Evolutionary conservation across 2,329 filamentous ascomycete genomes (phyloP).

Genomic region (Chaetomium globosum): DNA sequence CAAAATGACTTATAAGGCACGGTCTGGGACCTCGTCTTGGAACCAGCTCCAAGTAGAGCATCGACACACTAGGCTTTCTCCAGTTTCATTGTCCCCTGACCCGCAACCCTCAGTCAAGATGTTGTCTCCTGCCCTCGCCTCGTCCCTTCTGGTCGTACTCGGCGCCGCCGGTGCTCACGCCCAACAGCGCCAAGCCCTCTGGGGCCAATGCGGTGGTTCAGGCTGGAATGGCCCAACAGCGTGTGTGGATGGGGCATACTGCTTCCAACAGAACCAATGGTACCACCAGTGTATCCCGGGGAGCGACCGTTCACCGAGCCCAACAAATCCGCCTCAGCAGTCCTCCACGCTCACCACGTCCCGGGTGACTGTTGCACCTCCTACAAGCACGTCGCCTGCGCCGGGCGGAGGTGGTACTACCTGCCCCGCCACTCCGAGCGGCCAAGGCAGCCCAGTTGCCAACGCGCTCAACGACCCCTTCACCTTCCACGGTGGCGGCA

Average conservation of each 20-base stretch:
- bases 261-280: constrained; percentile 34
- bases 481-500: constrained; percentile 44
- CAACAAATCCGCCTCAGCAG: constrained; percentile 17
- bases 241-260: constrained; percentile 32
- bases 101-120: constrained; percentile 14
- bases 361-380: constrained; percentile 8
- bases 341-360: constrained; percentile 29
- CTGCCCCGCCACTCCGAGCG: constrained; percentile 31
- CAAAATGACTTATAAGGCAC: background rate
- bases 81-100: background rate
- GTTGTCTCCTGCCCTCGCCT: constrained; percentile 27
- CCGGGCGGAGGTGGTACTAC: constrained; percentile 21
- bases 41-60: background rate
- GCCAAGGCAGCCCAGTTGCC: constrained; percentile 29
- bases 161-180: constrained; percentile 28
- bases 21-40: background rate
- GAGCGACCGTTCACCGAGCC: constrained; percentile 21
- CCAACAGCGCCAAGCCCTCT: constrained; percentile 30
- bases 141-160: constrained; percentile 29
- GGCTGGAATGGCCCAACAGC: constrained; percentile 31
- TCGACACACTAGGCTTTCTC: background rate
- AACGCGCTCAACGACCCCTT: constrained; percentile 46
- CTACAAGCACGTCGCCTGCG: constrained; percentile 11
- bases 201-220: constrained; percentile 35
- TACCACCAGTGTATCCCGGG: constrained; percentile 35